Percentiles rank a stretch among this genome's conserved stretches.
These are phyloP conservation scores for Wickerhamiella occidentalis DNA, from an alignment of 805 yeast genomes.

Conservation along the genomic window DNA sequence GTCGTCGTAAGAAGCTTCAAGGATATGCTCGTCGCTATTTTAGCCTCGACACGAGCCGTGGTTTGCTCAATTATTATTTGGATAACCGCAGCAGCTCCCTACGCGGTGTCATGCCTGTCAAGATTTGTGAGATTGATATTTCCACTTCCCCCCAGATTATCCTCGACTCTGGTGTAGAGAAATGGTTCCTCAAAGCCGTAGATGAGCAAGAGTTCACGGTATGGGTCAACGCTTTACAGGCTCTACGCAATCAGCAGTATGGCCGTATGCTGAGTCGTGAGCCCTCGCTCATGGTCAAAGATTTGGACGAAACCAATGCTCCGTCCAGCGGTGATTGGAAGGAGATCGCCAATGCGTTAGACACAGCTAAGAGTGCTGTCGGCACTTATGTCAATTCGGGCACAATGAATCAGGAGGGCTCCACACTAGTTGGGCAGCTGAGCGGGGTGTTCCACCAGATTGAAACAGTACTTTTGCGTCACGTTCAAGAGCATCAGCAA, in stretches of 20 bases:
- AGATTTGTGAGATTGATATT: slow-evolving; percentile 70
- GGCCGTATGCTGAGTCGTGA: slow-evolving; percentile 12
- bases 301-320: not conserved
- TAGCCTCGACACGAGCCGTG: slow-evolving; percentile 66
- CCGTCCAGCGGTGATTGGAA: slow-evolving; percentile 3
- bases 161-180: slow-evolving; percentile 89
- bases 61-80: slow-evolving; percentile 68
- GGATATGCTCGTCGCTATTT: slow-evolving; percentile 81
- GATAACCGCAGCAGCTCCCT: slow-evolving; percentile 58
- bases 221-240: slow-evolving; percentile 75
- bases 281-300: not conserved
- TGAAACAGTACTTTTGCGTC: not conserved
- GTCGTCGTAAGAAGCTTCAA: slow-evolving; percentile 71
- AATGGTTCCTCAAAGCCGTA: slow-evolving; percentile 73
- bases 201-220: slow-evolving; percentile 53
- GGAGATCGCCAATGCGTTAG: slow-evolving; percentile 3
- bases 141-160: slow-evolving; percentile 50
- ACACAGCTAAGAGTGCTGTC: not conserved
- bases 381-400: not conserved
- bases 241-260: slow-evolving; percentile 19
- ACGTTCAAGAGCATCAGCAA: not conserved
- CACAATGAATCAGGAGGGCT: not conserved
- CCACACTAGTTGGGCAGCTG: not conserved
- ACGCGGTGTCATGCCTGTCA: slow-evolving; percentile 86
- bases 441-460: not conserved